phyloP scores from a whole-genome alignment of 306 rosid genomes.

The Prunus salicina region DNA sequence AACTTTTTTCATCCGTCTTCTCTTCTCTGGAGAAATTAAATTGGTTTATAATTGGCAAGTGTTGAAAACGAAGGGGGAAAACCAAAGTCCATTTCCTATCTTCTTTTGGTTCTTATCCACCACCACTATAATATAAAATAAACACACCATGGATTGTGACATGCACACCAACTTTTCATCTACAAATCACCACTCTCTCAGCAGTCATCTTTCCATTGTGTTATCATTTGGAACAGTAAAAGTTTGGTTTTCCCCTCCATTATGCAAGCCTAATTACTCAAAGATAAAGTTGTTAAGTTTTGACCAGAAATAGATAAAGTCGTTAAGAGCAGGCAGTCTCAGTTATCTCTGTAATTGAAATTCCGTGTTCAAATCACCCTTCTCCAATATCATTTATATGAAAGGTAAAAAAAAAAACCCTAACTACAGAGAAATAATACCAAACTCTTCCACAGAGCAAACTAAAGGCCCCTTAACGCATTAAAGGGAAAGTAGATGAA shows the following conservation, averaged over 20 bases:
- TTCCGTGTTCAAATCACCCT: too few relatives aligned
- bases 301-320: too few relatives aligned
- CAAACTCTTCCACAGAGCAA: neutral
- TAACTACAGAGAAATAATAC: neutral
- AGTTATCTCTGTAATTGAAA: too few relatives aligned
- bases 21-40: neutral
- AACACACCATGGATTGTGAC: neutral
- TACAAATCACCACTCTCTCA: neutral
- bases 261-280: too few relatives aligned
- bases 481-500: neutral
- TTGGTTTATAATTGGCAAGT: neutral
- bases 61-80: neutral
- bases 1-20: neutral
- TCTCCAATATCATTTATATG: too few relatives aligned
- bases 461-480: neutral
- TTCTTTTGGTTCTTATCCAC: neutral
- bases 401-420: neutral
- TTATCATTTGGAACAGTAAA: too few relatives aligned
- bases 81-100: neutral
- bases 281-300: too few relatives aligned
- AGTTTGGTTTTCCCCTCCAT: too few relatives aligned
- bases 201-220: neutral
- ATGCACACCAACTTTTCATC: neutral
- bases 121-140: neutral
- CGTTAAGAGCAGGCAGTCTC: too few relatives aligned